These are phyloP conservation scores for Aspergillus wentii DNA, from an alignment of 495 filamentous ascomycete genomes.

Conservation along the genomic window DNA sequence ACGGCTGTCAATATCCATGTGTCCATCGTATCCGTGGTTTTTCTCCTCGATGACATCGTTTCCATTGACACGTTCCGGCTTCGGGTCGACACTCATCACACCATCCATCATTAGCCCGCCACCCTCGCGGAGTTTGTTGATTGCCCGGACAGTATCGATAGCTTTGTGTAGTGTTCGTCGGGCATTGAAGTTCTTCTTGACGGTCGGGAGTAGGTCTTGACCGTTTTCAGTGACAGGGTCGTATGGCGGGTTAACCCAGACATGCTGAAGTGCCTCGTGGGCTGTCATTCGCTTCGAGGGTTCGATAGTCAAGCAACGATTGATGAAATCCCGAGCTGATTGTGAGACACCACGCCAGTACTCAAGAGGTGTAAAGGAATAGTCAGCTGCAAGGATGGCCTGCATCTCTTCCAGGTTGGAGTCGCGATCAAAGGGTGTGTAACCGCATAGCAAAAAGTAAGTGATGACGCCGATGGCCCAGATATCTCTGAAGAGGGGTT, in stretches of 20 bases:
- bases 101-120: slow-evolving; percentile 81
- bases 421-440: slow-evolving; percentile 97
- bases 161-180: slow-evolving; percentile 89
- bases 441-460: slow-evolving; percentile 96
- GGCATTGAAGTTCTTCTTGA: slow-evolving; percentile 99
- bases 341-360: slow-evolving; percentile 95
- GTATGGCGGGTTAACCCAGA: slow-evolving; percentile 69
- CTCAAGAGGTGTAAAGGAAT: slow-evolving; percentile 90
- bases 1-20: slow-evolving; percentile 51
- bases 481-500: slow-evolving; percentile 49
- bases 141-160: slow-evolving; percentile 96
- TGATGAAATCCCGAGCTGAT: slow-evolving; percentile 84
- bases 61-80: slow-evolving; percentile 45
- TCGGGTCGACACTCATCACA: slow-evolving; percentile 59
- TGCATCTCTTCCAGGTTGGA: slow-evolving; percentile 99
- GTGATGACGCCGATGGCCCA: slow-evolving; percentile 83
- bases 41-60: slow-evolving; percentile 36
- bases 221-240: slow-evolving; percentile 35
- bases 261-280: slow-evolving; percentile 84
- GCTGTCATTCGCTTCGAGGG: slow-evolving; percentile 85
- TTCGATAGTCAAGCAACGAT: slow-evolving; percentile 82
- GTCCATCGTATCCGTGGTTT: slow-evolving; percentile 14
- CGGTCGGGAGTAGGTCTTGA: slow-evolving; percentile 78
- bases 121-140: slow-evolving; percentile 91
- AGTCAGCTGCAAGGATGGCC: slow-evolving; percentile 93